A percentile compares a stretch with the other conserved stretches of the same genome.
These are phyloP conservation scores for Phylloporus sp. DNA, from an alignment of 768 basidiomycete species.

Conservation along the genomic window DNA sequence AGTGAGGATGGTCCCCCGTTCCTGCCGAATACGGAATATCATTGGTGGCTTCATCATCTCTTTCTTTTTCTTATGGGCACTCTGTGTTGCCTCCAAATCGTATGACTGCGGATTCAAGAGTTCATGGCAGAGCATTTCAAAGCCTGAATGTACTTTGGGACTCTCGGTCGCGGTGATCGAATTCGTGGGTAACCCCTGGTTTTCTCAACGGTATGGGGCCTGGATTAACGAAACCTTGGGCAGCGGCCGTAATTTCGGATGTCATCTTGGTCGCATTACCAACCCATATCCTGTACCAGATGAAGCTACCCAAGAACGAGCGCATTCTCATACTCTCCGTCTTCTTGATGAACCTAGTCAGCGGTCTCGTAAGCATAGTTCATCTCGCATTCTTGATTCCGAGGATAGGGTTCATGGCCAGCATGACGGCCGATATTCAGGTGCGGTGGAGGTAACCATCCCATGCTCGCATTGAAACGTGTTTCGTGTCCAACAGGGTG, in stretches of 20 bases:
- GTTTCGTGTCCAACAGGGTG: slow-evolving; percentile 9
- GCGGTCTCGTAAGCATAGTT: slow-evolving; percentile 5
- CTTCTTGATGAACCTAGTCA: slow-evolving; percentile 12
- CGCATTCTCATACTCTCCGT: slow-evolving; percentile 11
- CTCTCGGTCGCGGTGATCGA: background rate
- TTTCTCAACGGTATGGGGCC: background rate
- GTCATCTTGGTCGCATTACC: slow-evolving; percentile 10
- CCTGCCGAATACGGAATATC: background rate
- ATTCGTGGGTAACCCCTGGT: slow-evolving; percentile 1
- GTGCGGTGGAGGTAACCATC: background rate
- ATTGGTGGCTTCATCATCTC: background rate
- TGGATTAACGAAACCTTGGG: background rate
- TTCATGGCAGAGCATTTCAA: slow-evolving; percentile 7
- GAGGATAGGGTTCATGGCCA: background rate
- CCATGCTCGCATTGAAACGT: background rate
- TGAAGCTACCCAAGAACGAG: slow-evolving; percentile 3
- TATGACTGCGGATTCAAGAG: slow-evolving; percentile 10
- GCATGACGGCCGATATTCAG: slow-evolving; percentile 16
- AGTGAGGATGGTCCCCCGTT: slow-evolving; percentile 3
- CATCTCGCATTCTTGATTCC: slow-evolving; percentile 15
- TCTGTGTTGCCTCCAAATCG: slow-evolving; percentile 3
- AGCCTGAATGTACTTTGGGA: slow-evolving; percentile 1
- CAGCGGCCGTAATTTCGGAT: slow-evolving; percentile 12
- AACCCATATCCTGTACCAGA: slow-evolving; percentile 3
- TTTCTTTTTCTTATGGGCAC: slow-evolving; percentile 9